Evolutionary conservation across 2,329 filamentous ascomycete species (phyloP).

Genomic region (Beauveria pseudobassiana): DNA sequence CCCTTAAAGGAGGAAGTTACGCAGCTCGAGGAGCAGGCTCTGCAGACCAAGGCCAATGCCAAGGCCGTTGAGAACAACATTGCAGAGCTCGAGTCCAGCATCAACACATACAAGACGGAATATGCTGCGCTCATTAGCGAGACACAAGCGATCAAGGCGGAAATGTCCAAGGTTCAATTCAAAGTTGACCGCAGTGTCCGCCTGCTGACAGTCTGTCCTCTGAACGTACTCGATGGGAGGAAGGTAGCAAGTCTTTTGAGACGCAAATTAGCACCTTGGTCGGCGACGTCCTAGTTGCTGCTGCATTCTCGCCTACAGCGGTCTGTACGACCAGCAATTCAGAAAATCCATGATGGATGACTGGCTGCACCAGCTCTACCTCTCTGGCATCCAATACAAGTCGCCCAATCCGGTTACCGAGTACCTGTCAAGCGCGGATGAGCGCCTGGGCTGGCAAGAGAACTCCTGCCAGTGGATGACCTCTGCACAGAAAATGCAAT

Average conservation of each 20-base stretch:
- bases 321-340: conserved; percentile 96
- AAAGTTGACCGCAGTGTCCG: conserved; percentile 96
- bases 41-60: conserved; percentile 89
- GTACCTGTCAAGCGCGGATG: conserved; percentile 92
- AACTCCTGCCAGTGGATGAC: conserved; percentile 92
- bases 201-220: conserved; percentile 88
- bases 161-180: conserved; percentile 94
- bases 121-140: conserved; percentile 95
- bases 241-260: conserved; percentile 95
- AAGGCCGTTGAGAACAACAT: conserved; percentile 88
- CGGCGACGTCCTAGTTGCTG: conserved; percentile 91
- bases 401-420: conserved; percentile 90
- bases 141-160: conserved; percentile 91
- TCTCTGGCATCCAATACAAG: conserved; percentile 93
- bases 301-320: conserved; percentile 95
- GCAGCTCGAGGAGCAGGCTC: conserved; percentile 76
- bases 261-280: conserved; percentile 95
- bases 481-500: conserved; percentile 98
- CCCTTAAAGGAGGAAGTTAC: conserved; percentile 86
- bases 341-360: conserved; percentile 96
- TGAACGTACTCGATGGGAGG: conserved; percentile 89
- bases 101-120: conserved; percentile 90
- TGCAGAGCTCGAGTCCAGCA: conserved; percentile 75
- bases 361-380: conserved; percentile 86
- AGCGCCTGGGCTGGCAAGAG: conserved; percentile 90